Percentiles rank a stretch among this genome's conserved stretches.
Evolutionary conservation across 306 rosid genomes (phyloP).

Genomic region (Begonia loranthoides): DNA sequence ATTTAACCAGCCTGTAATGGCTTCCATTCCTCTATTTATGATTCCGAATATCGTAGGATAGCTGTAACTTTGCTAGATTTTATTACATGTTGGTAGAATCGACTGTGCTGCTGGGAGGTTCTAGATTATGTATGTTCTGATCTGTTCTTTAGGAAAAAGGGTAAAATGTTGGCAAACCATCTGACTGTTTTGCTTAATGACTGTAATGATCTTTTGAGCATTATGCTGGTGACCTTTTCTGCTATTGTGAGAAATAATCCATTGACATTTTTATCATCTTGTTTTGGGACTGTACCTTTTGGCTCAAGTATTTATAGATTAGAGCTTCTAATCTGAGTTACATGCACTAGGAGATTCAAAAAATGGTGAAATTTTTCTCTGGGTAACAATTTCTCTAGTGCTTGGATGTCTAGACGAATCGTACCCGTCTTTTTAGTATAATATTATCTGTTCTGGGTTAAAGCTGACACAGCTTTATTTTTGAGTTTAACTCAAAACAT

Average conservation of each 20-base stretch:
- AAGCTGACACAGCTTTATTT: no score
- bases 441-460: no score
- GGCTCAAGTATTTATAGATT: not conserved
- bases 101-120: slow-evolving; percentile 4
- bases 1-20: slow-evolving; percentile 7
- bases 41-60: slow-evolving; percentile 21
- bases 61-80: slow-evolving; percentile 16
- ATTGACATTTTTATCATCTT: no score
- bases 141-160: not conserved
- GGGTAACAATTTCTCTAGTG: no score
- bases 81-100: not conserved
- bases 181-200: slow-evolving; percentile 6
- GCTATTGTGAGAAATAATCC: no score
- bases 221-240: no score
- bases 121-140: not conserved
- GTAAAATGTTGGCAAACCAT: not conserved
- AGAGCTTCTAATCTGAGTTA: not conserved
- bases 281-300: no score
- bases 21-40: slow-evolving; percentile 6
- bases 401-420: no score
- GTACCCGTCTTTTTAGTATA: no score
- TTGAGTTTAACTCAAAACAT: no score
- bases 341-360: no score
- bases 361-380: no score
- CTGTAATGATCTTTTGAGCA: slow-evolving; percentile 1